phyloP scores from a whole-genome alignment of 345 rosid species.

The Passiflora organensis region DNA sequence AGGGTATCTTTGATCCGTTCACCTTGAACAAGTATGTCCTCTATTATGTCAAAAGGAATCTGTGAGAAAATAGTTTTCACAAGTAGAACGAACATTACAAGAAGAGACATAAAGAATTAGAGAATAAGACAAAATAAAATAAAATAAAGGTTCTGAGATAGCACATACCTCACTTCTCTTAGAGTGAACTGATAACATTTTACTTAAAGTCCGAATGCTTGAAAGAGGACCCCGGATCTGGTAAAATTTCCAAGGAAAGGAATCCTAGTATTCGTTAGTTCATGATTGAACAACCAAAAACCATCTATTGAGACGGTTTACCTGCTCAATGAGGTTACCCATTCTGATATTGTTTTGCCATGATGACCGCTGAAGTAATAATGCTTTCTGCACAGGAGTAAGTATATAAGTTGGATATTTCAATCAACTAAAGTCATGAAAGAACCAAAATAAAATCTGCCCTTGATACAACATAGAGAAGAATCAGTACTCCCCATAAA shows the following conservation, averaged over 20 bases:
- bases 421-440: too few relatives aligned
- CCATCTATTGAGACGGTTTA: constrained; percentile 20
- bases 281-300: too few relatives aligned
- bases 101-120: too few relatives aligned
- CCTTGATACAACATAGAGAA: too few relatives aligned
- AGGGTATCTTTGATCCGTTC: constrained; percentile 62
- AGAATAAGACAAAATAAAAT: too few relatives aligned
- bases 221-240: constrained; percentile 89
- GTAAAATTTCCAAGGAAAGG: constrained; percentile 5
- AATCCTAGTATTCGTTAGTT: too few relatives aligned
- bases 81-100: too few relatives aligned
- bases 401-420: too few relatives aligned
- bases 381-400: constrained; percentile 52
- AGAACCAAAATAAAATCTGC: too few relatives aligned
- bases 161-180: constrained; percentile 78
- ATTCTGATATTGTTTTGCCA: constrained; percentile 90
- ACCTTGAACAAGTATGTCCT: constrained; percentile 71
- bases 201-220: constrained; percentile 67
- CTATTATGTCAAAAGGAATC: constrained; percentile 76
- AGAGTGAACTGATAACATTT: constrained; percentile 66
- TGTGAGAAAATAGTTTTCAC: constrained; percentile 24
- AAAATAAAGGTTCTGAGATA: too few relatives aligned
- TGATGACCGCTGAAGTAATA: constrained; percentile 78
- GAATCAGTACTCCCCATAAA: too few relatives aligned
- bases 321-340: constrained; percentile 87